Conservation (phyloP, 1,284 basidiomycete genomes). For the Pyrrhoderma lamaoense region DNA sequence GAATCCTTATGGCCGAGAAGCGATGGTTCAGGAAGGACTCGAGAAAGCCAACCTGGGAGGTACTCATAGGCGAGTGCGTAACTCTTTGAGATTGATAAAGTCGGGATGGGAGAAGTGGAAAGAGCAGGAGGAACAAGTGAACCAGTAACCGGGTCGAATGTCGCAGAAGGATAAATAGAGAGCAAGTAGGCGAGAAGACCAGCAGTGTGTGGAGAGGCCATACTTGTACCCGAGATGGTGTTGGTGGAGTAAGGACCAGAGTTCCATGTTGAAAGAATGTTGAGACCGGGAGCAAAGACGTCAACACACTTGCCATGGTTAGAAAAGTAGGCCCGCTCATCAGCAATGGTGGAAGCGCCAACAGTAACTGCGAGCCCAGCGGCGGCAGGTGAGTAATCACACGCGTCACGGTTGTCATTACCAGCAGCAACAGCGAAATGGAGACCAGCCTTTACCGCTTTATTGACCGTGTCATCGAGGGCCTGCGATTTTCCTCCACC, state of each 20-base stretch:
- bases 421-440: conserved; percentile 96
- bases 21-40: conserved; percentile 51
- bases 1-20: conserved; percentile 33
- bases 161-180: conserved; percentile 62
- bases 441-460: conserved; percentile 76
- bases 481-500: conserved; percentile 92
- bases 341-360: conserved; percentile 73
- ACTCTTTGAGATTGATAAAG: conserved; percentile 28
- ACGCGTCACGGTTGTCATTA: conserved; percentile 69
- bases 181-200: conserved; percentile 82
- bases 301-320: conserved; percentile 77
- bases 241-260: conserved; percentile 48
- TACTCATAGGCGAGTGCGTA: conserved; percentile 48
- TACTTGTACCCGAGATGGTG: conserved; percentile 70
- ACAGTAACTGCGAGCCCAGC: conserved; percentile 78
- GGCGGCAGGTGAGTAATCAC: conserved; percentile 76
- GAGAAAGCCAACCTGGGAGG: conserved; percentile 52
- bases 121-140: conserved; percentile 23
- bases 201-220: conserved; percentile 63
- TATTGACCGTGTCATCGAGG: conserved; percentile 82
- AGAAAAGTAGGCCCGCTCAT: conserved; percentile 87
- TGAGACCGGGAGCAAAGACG: conserved; percentile 76
- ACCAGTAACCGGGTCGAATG: conserved; percentile 47
- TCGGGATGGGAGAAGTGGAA: conserved; percentile 20
- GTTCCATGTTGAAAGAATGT: conserved; percentile 76